Evolutionary conservation across 148 eudicot genomes (phyloP), one percentile per base, ranked within the genome.

Genomic region (Arctostaphylos glauca): DNA sequence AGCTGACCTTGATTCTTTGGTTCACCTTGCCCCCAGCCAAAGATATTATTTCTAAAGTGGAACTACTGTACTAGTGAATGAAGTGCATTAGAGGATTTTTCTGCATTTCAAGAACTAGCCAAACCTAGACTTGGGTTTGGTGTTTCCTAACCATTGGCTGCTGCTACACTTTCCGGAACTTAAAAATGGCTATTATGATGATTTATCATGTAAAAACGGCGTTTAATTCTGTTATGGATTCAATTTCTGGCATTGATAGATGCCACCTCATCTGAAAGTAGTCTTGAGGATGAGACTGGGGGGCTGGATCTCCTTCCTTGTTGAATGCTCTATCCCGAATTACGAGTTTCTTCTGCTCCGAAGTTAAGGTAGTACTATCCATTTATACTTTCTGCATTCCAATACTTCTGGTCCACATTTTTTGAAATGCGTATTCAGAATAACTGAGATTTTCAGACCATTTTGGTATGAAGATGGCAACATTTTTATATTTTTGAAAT

Each of bases 251-350:
- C 99, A 55, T 83, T 96, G 87, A 92, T 94, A 86, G 99, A 93
- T 77, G 88, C 97, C 3, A 91, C 97, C 43, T 85, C 91, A 83
- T 80, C 94, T 58, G 97, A 90, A 75, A 91, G 81, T 50, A 90
- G 93, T 86, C 99, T 96, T 86, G 88, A 90, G 58, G 87, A 96
- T 74, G 99, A 96, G 91, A 90, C 86, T 88, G 96, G 84, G 99
- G 99, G 87, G 99, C 99, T 82, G 99, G 99, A 46, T 96, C 99
- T 84, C 99, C 99, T 62, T 97, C 90, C 79, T 86, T 92, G 93
- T 85, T 93, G 59, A 98, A 96, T 82, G 94, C 98, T 84, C 85
- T 96, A 78, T 92, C 98, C 38, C 93, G 99, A 73, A 88, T 96
- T 79, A 94, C 98, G 58, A 83, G 82, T 87, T 87, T 88, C 83